Percentiles rank a stretch among this genome's conserved stretches.
These are phyloP conservation scores for Wickerhamiella spandovensis DNA, from an alignment of 805 yeast species.

Conservation along the genomic window DNA sequence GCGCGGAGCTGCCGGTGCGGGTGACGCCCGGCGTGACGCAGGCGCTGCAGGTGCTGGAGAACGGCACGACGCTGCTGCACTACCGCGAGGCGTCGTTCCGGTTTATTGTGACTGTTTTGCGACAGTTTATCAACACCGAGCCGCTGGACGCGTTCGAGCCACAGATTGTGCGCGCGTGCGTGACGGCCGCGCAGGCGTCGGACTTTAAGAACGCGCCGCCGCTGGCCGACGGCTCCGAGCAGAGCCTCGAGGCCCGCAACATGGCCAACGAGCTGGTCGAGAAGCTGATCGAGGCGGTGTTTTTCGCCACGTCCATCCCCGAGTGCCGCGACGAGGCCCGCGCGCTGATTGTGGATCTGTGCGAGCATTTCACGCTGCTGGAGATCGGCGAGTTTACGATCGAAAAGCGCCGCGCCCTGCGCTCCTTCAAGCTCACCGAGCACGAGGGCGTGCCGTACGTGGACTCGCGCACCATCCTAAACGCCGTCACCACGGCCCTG, in stretches of 20 bases:
- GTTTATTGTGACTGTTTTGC: slow-evolving; percentile 51
- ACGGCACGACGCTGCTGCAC: slow-evolving; percentile 40
- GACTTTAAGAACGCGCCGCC: slow-evolving; percentile 10
- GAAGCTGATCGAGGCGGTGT: slow-evolving; percentile 53
- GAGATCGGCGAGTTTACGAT: slow-evolving; percentile 63
- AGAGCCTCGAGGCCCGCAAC: slow-evolving; percentile 19
- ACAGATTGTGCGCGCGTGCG: slow-evolving; percentile 4
- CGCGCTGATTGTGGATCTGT: slow-evolving; percentile 45
- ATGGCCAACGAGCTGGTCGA: slow-evolving; percentile 47
- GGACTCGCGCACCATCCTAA: slow-evolving; percentile 55
- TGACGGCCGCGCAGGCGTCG: slow-evolving; percentile 6
- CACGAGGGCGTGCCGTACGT: slow-evolving; percentile 64
- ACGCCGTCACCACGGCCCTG: slow-evolving; percentile 66
- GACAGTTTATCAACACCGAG: slow-evolving; percentile 46
- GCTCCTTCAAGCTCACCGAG: slow-evolving; percentile 62
- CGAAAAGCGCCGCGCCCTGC: slow-evolving; percentile 48
- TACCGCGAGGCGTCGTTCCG: slow-evolving; percentile 69
- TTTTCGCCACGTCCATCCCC: slow-evolving; percentile 61
- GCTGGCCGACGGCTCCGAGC: slow-evolving; percentile 11
- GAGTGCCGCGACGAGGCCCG: slow-evolving; percentile 60
- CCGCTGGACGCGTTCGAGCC: slow-evolving; percentile 10
- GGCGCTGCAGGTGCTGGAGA: slow-evolving; percentile 64
- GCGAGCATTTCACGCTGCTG: slow-evolving; percentile 67
- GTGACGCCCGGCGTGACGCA: slow-evolving; percentile 72
- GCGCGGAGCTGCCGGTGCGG: slow-evolving; percentile 50